These are phyloP conservation scores for Apium graveolens DNA, from an alignment of 129 eudicot genomes.

Conservation along the genomic window DNA sequence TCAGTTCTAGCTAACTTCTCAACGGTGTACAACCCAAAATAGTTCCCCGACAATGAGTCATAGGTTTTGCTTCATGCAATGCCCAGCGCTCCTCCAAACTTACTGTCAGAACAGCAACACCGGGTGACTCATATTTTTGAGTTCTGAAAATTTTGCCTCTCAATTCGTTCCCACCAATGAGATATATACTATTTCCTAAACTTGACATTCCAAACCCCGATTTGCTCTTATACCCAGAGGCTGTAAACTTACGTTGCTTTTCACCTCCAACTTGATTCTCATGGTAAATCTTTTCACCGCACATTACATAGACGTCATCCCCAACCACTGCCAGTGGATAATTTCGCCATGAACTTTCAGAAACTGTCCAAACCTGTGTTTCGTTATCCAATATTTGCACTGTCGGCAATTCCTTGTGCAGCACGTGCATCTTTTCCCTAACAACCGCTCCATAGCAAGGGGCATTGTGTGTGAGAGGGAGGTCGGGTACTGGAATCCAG, in stretches of 20 bases:
- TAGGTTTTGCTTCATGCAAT: conserved; percentile 65
- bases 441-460: conserved; percentile 70
- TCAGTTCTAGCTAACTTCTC: conserved; percentile 42
- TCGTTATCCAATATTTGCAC: conserved; percentile 60
- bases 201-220: conserved; percentile 71
- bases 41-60: conserved; percentile 72
- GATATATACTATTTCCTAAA: conserved; percentile 55
- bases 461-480: conserved; percentile 55
- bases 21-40: conserved; percentile 70
- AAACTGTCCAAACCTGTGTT: conserved; percentile 53
- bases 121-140: conserved; percentile 59
- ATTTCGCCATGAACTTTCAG: conserved; percentile 60
- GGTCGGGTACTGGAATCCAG: conserved; percentile 74
- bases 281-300: conserved; percentile 47
- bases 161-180: conserved; percentile 75
- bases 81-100: conserved; percentile 48
- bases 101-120: conserved; percentile 57
- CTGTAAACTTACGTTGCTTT: conserved; percentile 45
- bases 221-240: conserved; percentile 52
- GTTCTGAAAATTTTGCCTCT: conserved; percentile 50
- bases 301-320: conserved; percentile 62
- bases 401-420: conserved; percentile 73
- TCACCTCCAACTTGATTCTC: conserved; percentile 41
- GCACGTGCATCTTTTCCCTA: conserved; percentile 64
- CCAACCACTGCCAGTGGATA: conserved; percentile 73